phyloP scores from a whole-genome alignment of 306 rosid species.

The Rosa lucieae region DNA sequence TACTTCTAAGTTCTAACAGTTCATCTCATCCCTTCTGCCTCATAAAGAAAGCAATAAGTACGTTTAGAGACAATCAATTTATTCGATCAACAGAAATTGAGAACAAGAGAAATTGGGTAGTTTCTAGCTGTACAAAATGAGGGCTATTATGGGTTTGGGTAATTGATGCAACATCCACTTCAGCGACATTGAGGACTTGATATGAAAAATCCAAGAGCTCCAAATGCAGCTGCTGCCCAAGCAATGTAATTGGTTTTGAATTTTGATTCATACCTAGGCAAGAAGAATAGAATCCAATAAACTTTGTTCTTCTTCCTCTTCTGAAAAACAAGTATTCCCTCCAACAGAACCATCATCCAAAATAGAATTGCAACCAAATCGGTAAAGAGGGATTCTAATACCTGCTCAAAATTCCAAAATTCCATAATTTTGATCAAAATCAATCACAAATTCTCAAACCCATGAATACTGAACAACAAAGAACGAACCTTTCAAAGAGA shows the following conservation, averaged over 20 bases:
- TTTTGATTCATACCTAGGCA: no score
- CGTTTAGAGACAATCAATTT: background rate
- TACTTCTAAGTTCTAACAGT: constrained; percentile 52
- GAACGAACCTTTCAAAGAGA: no score
- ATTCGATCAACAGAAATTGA: background rate
- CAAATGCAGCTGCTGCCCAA: constrained; percentile 94
- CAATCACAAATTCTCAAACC: no score
- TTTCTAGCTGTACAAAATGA: constrained; percentile 62
- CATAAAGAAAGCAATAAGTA: constrained; percentile 7
- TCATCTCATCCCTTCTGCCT: constrained; percentile 79
- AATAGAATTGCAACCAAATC: no score
- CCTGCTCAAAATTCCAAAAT: no score
- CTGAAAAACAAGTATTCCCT: no score
- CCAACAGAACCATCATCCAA: no score
- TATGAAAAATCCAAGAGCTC: constrained; percentile 96
- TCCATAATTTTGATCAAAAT: no score
- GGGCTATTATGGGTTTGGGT: constrained; percentile 59
- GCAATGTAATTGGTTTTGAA: constrained; percentile 31
- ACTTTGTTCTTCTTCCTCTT: no score
- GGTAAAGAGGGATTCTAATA: no score
- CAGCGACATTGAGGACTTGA: constrained; percentile 90
- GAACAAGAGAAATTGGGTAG: background rate
- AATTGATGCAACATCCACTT: constrained; percentile 71
- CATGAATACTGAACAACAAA: no score
- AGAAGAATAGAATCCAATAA: no score